phyloP scores from a whole-genome alignment of 371 early-diverging fungal species.

The Rhizopus stolonifer region DNA sequence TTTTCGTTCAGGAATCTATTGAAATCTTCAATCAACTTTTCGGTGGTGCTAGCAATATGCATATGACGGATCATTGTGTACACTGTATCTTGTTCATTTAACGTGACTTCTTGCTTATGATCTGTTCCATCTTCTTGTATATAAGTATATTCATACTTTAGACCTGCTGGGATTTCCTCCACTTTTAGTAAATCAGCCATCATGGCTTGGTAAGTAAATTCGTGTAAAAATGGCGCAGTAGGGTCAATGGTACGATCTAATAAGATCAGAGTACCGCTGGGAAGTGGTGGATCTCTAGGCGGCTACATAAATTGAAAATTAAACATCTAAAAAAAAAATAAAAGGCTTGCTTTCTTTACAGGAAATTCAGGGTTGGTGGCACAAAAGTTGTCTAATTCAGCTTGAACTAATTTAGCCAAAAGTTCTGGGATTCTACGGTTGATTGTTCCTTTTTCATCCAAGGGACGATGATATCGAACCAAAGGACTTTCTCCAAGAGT shows the following conservation, averaged over 20 bases:
- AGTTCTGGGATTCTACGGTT: constrained; percentile 54
- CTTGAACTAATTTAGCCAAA: constrained; percentile 55
- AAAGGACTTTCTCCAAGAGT: constrained; percentile 84
- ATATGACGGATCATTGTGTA: constrained; percentile 85
- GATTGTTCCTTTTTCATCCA: constrained; percentile 68
- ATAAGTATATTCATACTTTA: constrained; percentile 64
- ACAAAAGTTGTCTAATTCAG: constrained; percentile 62
- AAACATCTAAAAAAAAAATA: neutral
- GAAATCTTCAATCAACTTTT: constrained; percentile 78
- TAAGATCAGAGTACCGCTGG: constrained; percentile 77
- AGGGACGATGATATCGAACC: constrained; percentile 80
- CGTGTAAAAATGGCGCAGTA: constrained; percentile 85
- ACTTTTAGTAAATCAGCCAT: constrained; percentile 82
- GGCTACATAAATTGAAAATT: constrained; percentile 31
- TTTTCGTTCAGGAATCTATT: constrained; percentile 72
- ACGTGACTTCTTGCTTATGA: constrained; percentile 57
- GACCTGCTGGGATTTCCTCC: constrained; percentile 58
- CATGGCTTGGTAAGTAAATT: constrained; percentile 95
- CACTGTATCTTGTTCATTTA: constrained; percentile 74
- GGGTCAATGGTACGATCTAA: constrained; percentile 90
- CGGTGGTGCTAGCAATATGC: constrained; percentile 91
- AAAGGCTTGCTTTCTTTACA: too few relatives aligned
- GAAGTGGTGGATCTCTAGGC: constrained; percentile 59
- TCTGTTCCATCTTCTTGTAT: constrained; percentile 54
- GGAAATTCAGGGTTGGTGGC: constrained; percentile 64